These are phyloP conservation scores for Davidsoniella neocaledoniae DNA, from an alignment of 2,329 filamentous ascomycete genomes.

Conservation along the genomic window DNA sequence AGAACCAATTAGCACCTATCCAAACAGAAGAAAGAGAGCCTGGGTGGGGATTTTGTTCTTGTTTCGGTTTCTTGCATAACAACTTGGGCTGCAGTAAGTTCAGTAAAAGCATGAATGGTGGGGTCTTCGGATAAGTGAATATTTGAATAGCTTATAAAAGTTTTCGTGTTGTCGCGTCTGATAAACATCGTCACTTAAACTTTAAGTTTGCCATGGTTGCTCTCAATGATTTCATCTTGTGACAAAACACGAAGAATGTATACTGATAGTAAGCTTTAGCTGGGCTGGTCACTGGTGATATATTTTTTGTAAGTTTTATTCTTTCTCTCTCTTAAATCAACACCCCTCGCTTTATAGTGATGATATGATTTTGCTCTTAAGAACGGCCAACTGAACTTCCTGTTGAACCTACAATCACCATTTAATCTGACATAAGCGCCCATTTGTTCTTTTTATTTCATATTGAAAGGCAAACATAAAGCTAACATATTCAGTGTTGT, in stretches of 20 bases:
- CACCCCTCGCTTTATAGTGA: constrained; percentile 24
- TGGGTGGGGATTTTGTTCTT: no score
- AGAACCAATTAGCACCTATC: no score
- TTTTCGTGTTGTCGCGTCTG: constrained; percentile 1
- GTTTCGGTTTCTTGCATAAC: no score
- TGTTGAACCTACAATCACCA: constrained; percentile 11
- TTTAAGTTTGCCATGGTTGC: not conserved
- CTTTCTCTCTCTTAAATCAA: not conserved
- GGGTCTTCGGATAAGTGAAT: constrained; percentile 3
- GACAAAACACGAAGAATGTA: no score
- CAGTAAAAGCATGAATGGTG: not conserved
- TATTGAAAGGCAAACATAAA: not conserved
- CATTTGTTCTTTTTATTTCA: not conserved
- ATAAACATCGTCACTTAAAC: not conserved
- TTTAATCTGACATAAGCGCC: constrained; percentile 4
- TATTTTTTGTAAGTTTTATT: constrained; percentile 2
- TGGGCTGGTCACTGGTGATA: not conserved
- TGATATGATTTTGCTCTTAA: constrained; percentile 41
- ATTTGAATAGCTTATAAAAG: constrained; percentile 2
- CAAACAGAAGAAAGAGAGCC: no score
- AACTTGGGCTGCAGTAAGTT: no score
- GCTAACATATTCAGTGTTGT: not conserved
- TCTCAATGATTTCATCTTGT: not conserved
- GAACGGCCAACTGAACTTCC: constrained; percentile 47
- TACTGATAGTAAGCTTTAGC: no score